Conservation (phyloP, 1,284 basidiomycete species). For the Lentinula novae-zelandiae region DNA sequence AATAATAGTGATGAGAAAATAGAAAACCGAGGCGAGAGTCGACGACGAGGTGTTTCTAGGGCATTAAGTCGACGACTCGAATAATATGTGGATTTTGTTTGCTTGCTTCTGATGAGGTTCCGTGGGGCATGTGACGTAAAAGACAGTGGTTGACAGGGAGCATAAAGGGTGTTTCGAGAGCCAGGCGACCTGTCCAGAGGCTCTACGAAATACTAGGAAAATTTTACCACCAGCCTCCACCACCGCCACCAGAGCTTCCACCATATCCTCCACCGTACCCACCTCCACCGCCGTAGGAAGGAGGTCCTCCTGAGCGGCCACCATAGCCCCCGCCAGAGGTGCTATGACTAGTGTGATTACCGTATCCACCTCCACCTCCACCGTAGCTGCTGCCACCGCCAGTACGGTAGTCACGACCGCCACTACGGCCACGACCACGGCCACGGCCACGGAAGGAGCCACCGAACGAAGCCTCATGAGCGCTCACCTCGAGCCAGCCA, state of each 20-base stretch:
- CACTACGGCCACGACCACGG: constrained; percentile 37
- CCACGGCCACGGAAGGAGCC: constrained; percentile 52
- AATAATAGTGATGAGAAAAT: constrained; percentile 14
- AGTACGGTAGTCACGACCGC: constrained; percentile 30
- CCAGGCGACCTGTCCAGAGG: constrained; percentile 1
- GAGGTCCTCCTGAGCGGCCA: constrained; percentile 16
- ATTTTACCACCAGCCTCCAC: constrained; percentile 18
- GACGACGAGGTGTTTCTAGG: background rate
- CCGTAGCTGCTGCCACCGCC: constrained; percentile 29
- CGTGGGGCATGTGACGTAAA: constrained; percentile 2
- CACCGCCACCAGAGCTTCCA: constrained; percentile 11
- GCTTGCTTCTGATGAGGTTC: constrained; percentile 7
- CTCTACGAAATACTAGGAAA: constrained; percentile 3
- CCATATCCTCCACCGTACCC: constrained; percentile 10
- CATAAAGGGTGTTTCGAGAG: constrained; percentile 9
- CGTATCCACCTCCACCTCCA: constrained; percentile 33
- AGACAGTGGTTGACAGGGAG: constrained; percentile 15
- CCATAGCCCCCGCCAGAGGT: constrained; percentile 15
- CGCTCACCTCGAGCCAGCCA: constrained; percentile 86
- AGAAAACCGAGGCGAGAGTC: background rate
- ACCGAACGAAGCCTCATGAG: constrained; percentile 78
- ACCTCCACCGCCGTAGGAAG: constrained; percentile 10
- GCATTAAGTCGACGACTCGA: constrained; percentile 1
- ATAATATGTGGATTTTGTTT: constrained; percentile 11
- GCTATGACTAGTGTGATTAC: background rate